These are phyloP conservation scores for Arachis stenosperma DNA, from an alignment of 306 rosid species.

Conservation along the genomic window DNA sequence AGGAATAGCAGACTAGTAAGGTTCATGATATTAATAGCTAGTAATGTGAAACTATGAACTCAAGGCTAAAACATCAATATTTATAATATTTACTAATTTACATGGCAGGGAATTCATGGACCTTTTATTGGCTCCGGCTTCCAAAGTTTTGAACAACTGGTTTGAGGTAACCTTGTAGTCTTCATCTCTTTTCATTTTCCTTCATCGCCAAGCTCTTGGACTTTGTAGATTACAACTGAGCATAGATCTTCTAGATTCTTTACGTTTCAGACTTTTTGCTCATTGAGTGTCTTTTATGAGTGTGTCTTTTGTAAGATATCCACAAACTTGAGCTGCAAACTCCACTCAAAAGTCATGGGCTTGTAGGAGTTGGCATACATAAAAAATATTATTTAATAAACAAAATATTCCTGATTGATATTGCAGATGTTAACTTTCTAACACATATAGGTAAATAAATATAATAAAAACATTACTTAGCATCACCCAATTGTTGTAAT, in stretches of 20 bases:
- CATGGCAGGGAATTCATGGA: constrained; percentile 85
- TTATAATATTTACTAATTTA: constrained; percentile 26
- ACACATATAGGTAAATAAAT: too few relatives aligned
- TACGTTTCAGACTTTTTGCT: constrained; percentile 10
- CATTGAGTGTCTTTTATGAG: constrained; percentile 3
- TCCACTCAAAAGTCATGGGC: too few relatives aligned
- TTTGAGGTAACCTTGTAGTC: constrained; percentile 69
- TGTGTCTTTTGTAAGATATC: not conserved
- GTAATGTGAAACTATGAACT: constrained; percentile 36
- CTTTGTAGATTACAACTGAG: constrained; percentile 21
- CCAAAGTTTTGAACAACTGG: constrained; percentile 93
- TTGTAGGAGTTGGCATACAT: too few relatives aligned
- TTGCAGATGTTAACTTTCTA: too few relatives aligned
- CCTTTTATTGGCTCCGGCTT: constrained; percentile 84
- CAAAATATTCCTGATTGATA: too few relatives aligned
- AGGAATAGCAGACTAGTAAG: constrained; percentile 4
- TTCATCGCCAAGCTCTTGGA: constrained; percentile 10
- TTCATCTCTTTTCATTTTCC: constrained; percentile 31
- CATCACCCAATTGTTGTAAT: too few relatives aligned
- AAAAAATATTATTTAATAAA: too few relatives aligned
- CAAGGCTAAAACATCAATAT: not conserved
- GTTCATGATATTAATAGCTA: not conserved
- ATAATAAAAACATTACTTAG: too few relatives aligned
- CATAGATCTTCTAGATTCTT: constrained; percentile 6
- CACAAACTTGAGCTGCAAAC: too few relatives aligned